Evolutionary conservation across 140 eudicot species (phyloP), one percentile per base, ranked within the genome.

Genomic region (Flaveria floridana): DNA sequence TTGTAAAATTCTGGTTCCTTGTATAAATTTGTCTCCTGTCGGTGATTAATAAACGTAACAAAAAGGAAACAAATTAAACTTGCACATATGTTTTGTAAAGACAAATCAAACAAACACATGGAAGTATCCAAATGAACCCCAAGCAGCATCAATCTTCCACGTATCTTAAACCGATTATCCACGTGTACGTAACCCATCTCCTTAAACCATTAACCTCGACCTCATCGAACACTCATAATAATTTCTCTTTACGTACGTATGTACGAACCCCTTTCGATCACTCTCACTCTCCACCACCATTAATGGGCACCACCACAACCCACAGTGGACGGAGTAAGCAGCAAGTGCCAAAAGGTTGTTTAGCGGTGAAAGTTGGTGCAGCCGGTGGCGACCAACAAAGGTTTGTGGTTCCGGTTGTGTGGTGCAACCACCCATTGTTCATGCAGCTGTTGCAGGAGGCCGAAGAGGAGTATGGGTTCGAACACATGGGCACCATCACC

Each of bases 401-500:
- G 18, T 84, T 86, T 61, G 86, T 86, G 76, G 83, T 86, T 47
- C 88, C 91, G 0, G 80, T 86, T 7, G 66, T 70, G 0, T 86
- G 76, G 75, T 84, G 84, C 25, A 81, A 76, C 41, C 91, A 86
- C 44, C 91, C 88, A 1, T 59, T 81, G 10, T 86, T 86, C 79
- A 50, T 79, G 85, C 83, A 76, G 77, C 62, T 86, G 64, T 70
- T 86, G 19, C 79, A 84, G 56, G 85, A 63, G 16, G 88, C 91
- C 2, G 91, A 86, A 51, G 88, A 86, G 11, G 91, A 84, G 52
- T 86, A 79, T 23, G 91, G 88, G 25, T 86, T 86, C 55, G 80
- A 86, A 50, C 91, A 86, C 4, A 86, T 79, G 3, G 91, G 88
- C 42, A 73, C 86, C 2, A 86, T 86, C 55, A 82, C 85, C 1